A percentile compares a stretch with the other conserved stretches of the same genome.
These are phyloP conservation scores for Paracoccidioides brasiliensis DNA, from an alignment of 2,329 filamentous ascomycete genomes.

Conservation along the genomic window DNA sequence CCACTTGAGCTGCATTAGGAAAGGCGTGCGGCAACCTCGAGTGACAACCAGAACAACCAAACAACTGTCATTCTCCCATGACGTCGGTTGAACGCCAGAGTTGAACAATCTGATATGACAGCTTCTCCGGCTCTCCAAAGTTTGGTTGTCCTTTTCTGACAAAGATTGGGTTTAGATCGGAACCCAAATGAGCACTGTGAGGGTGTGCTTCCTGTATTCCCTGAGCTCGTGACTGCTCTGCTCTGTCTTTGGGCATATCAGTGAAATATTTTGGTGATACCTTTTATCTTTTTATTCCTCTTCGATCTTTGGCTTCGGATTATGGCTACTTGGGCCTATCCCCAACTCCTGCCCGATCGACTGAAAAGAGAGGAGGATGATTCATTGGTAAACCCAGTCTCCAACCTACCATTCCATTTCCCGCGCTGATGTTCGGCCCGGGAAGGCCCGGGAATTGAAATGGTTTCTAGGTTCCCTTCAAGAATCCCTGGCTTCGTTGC, in stretches of 20 bases:
- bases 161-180: too few relatives aligned
- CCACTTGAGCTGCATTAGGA: not conserved
- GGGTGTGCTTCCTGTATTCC: too few relatives aligned
- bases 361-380: constrained; percentile 41
- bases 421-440: not conserved
- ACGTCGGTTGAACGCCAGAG: not conserved
- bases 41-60: not conserved
- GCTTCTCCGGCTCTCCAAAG: too few relatives aligned
- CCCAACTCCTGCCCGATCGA: constrained; percentile 39
- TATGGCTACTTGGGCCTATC: constrained; percentile 52
- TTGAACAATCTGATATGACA: too few relatives aligned
- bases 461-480: constrained; percentile 51
- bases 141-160: too few relatives aligned
- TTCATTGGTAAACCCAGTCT: constrained; percentile 33
- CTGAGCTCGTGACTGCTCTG: too few relatives aligned
- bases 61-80: not conserved
- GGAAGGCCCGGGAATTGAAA: constrained; percentile 44
- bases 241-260: not conserved
- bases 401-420: not conserved
- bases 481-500: constrained; percentile 47
- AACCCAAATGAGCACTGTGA: too few relatives aligned
- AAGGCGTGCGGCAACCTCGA: not conserved
- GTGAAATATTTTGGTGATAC: not conserved
- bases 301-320: not conserved
- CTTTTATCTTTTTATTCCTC: not conserved